Conservation (phyloP, 2,329 filamentous ascomycete genomes). For the Colletotrichum sansevieriae region DNA sequence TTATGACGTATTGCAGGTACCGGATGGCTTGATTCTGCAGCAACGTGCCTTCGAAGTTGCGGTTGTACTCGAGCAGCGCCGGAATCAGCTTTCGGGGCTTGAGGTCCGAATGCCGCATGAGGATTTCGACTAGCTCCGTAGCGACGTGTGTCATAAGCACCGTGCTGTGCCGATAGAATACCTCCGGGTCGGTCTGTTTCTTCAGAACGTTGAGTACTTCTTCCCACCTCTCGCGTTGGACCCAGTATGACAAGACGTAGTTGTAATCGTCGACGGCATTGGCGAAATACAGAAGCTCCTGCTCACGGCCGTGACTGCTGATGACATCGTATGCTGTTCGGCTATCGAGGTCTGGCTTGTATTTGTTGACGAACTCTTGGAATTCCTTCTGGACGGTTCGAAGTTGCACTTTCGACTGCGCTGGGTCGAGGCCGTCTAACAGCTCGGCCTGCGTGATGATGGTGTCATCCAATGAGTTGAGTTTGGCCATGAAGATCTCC, state of each 20-base stretch:
- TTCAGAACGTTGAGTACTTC: slow-evolving; percentile 91
- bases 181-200: slow-evolving; percentile 90
- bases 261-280: slow-evolving; percentile 91
- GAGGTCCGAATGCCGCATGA: slow-evolving; percentile 91
- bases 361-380: slow-evolving; percentile 86
- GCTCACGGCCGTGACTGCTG: slow-evolving; percentile 93
- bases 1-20: slow-evolving; percentile 94
- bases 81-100: slow-evolving; percentile 91
- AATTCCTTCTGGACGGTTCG: slow-evolving; percentile 81
- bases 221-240: slow-evolving; percentile 91
- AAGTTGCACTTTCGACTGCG: slow-evolving; percentile 80
- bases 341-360: slow-evolving; percentile 88
- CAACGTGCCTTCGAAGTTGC: slow-evolving; percentile 76
- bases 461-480: slow-evolving; percentile 94
- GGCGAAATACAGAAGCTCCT: slow-evolving; percentile 92
- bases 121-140: slow-evolving; percentile 89
- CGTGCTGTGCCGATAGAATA: slow-evolving; percentile 96
- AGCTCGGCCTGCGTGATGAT: slow-evolving; percentile 91
- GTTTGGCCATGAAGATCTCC: slow-evolving; percentile 96
- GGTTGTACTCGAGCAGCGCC: slow-evolving; percentile 93
- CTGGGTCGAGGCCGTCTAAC: slow-evolving; percentile 76
- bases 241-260: slow-evolving; percentile 96
- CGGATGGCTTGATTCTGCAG: slow-evolving; percentile 90
- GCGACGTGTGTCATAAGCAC: slow-evolving; percentile 94
- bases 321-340: slow-evolving; percentile 97